Percentiles rank a stretch among this genome's conserved stretches.
phyloP scores from a whole-genome alignment of 2,329 filamentous ascomycete species.

The Whalleya microplaca region DNA sequence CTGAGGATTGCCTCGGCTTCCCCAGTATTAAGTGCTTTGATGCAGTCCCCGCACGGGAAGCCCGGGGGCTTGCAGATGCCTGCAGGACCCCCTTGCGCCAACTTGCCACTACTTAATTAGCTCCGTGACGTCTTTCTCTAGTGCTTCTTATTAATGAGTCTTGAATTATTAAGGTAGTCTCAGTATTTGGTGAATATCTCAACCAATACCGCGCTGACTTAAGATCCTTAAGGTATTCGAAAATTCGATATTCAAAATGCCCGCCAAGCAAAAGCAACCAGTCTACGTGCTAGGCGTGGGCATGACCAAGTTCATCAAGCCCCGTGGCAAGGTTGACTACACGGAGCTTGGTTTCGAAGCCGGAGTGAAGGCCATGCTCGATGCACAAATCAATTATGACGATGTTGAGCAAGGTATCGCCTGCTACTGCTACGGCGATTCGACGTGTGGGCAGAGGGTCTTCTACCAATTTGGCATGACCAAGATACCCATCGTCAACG shows the following conservation, averaged over 20 bases:
- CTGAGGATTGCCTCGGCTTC: slow-evolving; percentile 23
- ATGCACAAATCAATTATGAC: slow-evolving; percentile 92
- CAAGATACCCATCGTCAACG: slow-evolving; percentile 93
- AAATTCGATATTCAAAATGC: slow-evolving; percentile 43
- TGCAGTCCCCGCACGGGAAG: slow-evolving; percentile 3
- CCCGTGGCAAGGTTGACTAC: slow-evolving; percentile 90
- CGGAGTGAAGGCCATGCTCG: slow-evolving; percentile 82
- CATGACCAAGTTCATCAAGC: slow-evolving; percentile 99
- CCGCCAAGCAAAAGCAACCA: slow-evolving; percentile 54
- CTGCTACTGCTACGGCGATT: slow-evolving; percentile 98
- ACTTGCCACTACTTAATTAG: too few species aligned
- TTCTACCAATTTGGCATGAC: slow-evolving; percentile 99
- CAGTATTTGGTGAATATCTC: background rate
- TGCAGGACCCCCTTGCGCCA: too few species aligned
- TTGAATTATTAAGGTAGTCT: background rate
- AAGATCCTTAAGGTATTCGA: background rate
- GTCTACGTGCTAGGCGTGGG: slow-evolving; percentile 94
- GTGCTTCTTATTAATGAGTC: background rate
- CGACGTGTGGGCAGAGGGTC: slow-evolving; percentile 91
- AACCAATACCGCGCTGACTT: background rate
- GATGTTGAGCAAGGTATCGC: slow-evolving; percentile 93
- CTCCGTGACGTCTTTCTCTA: background rate
- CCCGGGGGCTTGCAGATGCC: too few species aligned
- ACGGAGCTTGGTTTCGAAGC: slow-evolving; percentile 93
- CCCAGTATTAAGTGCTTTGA: too few species aligned